These are phyloP conservation scores for Sphaerostilbella broomeana DNA, from an alignment of 2,329 filamentous ascomycete species.

Conservation along the genomic window DNA sequence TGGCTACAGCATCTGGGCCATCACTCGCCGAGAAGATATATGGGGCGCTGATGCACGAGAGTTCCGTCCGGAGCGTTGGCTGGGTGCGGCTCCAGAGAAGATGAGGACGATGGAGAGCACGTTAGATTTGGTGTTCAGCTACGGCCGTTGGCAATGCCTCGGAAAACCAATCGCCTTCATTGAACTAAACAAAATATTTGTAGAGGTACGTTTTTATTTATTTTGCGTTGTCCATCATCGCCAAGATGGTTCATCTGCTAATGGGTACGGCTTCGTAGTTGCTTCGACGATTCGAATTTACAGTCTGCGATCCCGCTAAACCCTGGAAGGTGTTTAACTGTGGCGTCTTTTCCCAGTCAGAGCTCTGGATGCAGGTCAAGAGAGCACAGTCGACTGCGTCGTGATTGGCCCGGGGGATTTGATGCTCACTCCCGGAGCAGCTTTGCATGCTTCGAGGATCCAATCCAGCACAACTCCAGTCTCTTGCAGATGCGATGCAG, in stretches of 20 bases:
- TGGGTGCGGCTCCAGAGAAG: conserved; percentile 28
- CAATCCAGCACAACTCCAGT: too few relatives aligned
- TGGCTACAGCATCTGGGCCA: conserved; percentile 29
- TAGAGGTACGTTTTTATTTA: conserved; percentile 25
- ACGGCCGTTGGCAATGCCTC: conserved; percentile 27
- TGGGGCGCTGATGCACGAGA: conserved; percentile 30
- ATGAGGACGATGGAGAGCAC: conserved; percentile 29
- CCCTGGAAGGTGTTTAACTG: conserved; percentile 11
- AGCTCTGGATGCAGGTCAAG: not conserved
- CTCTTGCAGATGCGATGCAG: too few relatives aligned
- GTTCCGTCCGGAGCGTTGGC: conserved; percentile 31
- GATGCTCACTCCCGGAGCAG: too few relatives aligned
- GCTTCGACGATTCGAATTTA: conserved; percentile 13
- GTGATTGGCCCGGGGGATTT: too few relatives aligned
- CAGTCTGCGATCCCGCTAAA: conserved; percentile 3
- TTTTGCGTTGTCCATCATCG: not conserved
- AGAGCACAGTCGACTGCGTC: too few relatives aligned
- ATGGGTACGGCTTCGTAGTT: not conserved
- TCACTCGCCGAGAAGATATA: conserved; percentile 27
- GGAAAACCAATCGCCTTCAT: conserved; percentile 26
- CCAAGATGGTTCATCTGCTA: not conserved
- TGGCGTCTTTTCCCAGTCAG: not conserved
- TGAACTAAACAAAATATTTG: conserved; percentile 25
- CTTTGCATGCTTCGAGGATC: too few relatives aligned
- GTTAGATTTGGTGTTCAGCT: conserved; percentile 21